phyloP scores from a whole-genome alignment of 352 stramenopile genomes.

The Phytophthora agathidicida region DNA sequence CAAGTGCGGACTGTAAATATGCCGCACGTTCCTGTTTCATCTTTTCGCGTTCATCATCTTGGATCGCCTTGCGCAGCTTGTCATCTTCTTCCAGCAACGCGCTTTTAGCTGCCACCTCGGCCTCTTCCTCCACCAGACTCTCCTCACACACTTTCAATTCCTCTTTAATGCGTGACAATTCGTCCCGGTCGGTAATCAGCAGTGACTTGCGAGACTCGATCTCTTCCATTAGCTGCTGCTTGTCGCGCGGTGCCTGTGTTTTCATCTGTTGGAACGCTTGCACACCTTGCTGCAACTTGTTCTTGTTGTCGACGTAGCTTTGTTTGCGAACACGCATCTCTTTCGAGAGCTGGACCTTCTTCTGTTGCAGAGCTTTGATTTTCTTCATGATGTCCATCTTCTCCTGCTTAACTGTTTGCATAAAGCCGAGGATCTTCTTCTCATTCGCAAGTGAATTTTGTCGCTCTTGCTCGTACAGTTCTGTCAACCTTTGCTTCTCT shows the following conservation, averaged over 20 bases:
- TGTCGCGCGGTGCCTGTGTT: conserved; percentile 46
- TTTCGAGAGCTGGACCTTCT: conserved; percentile 79
- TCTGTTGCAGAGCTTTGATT: conserved; percentile 85
- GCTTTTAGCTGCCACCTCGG: conserved; percentile 72
- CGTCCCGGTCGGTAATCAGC: conserved; percentile 69
- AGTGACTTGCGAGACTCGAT: conserved; percentile 66
- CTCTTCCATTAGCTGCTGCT: conserved; percentile 62
- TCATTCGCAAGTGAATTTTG: conserved; percentile 86
- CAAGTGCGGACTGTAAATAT: conserved; percentile 66
- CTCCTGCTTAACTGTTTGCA: conserved; percentile 91
- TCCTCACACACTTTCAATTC: conserved; percentile 68
- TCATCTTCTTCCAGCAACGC: conserved; percentile 82
- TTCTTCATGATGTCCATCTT: conserved; percentile 92
- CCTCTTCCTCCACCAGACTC: conserved; percentile 73
- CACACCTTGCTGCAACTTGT: conserved; percentile 75
- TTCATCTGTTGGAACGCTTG: conserved; percentile 72
- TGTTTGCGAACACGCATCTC: conserved; percentile 77
- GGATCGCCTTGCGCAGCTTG: conserved; percentile 73
- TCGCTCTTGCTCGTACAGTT: conserved; percentile 88
- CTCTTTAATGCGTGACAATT: conserved; percentile 60
- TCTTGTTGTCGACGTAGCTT: conserved; percentile 76
- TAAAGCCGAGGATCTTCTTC: conserved; percentile 84
- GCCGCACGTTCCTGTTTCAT: conserved; percentile 74
- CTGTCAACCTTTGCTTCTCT: conserved; percentile 86
- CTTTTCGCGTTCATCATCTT: conserved; percentile 84